phyloP scores from a whole-genome alignment of 768 basidiomycete genomes.

The Phanerochaete carnosa region DNA sequence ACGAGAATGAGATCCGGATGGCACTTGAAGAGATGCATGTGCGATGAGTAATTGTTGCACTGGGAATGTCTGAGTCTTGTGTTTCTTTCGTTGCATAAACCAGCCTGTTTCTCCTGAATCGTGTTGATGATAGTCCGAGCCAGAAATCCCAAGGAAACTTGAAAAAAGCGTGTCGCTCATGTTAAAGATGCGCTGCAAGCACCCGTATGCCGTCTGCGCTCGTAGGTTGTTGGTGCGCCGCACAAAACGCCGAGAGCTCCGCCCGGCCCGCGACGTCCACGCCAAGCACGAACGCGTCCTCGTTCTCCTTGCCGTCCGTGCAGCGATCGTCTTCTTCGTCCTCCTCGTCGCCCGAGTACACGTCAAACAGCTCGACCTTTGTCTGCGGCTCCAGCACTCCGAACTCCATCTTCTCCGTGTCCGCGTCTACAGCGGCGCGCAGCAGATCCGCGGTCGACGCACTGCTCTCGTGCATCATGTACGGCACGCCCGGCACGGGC shows the following conservation, averaged over 20 bases:
- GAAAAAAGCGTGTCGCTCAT: no score
- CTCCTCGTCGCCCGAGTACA: constrained; percentile 12
- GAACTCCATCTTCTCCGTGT: not conserved
- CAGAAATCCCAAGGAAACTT: not conserved
- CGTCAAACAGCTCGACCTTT: constrained; percentile 15
- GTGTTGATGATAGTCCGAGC: not conserved
- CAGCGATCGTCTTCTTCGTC: not conserved
- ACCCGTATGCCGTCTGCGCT: not conserved
- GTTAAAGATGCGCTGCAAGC: not conserved
- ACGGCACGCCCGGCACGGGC: not conserved
- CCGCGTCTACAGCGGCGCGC: not conserved
- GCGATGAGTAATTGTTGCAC: no score
- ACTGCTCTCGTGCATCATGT: not conserved
- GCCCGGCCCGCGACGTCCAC: constrained; percentile 1
- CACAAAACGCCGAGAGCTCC: not conserved
- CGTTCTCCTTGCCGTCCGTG: not conserved
- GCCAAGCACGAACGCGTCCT: constrained; percentile 3
- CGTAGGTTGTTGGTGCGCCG: not conserved
- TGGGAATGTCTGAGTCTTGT: not conserved
- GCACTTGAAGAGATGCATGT: not conserved
- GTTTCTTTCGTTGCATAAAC: no score
- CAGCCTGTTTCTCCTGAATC: no score
- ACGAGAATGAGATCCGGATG: not conserved
- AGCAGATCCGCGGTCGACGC: not conserved
- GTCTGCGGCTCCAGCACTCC: constrained; percentile 10